Percentiles rank a stretch among this genome's conserved stretches.
Conservation (phyloP, 495 filamentous ascomycete genomes). For the Neurospora tetrasperma region DNA sequence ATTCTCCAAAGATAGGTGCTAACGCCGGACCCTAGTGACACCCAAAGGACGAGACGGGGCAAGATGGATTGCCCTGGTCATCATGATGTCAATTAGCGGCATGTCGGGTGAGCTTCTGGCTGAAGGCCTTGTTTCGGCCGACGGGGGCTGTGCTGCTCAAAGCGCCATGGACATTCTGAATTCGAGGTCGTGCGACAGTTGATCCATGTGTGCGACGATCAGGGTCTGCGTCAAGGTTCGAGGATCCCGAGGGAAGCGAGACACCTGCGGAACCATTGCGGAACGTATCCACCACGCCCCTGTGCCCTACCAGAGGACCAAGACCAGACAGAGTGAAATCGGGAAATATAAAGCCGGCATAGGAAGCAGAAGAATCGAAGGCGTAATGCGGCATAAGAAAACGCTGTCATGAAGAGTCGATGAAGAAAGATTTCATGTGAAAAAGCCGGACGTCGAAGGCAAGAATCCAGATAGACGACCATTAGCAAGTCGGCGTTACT, state of each 20-base stretch:
- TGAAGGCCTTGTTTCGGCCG: neutral
- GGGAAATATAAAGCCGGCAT: neutral
- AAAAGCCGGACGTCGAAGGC: slow-evolving; percentile 7
- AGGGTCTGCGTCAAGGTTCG: neutral
- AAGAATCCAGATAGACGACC: neutral
- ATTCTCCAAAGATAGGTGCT: neutral
- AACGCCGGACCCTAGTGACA: neutral
- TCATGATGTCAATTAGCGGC: neutral
- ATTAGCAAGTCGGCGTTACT: neutral
- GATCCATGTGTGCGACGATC: neutral
- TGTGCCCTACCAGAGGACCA: neutral
- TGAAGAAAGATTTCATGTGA: neutral
- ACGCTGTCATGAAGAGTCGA: neutral
- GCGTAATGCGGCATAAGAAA: neutral
- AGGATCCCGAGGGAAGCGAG: neutral
- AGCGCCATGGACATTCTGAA: neutral
- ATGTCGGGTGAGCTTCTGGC: neutral
- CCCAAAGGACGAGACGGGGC: neutral
- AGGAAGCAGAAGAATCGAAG: slow-evolving; percentile 2
- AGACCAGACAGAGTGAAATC: neutral
- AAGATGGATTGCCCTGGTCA: neutral
- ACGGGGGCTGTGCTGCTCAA: neutral
- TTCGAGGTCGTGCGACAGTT: neutral
- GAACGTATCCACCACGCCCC: neutral
- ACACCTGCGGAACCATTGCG: neutral